A percentile compares a stretch with the other conserved stretches of the same genome.
phyloP scores from a whole-genome alignment of 306 rosid species.

The Castanospermum australe region DNA sequence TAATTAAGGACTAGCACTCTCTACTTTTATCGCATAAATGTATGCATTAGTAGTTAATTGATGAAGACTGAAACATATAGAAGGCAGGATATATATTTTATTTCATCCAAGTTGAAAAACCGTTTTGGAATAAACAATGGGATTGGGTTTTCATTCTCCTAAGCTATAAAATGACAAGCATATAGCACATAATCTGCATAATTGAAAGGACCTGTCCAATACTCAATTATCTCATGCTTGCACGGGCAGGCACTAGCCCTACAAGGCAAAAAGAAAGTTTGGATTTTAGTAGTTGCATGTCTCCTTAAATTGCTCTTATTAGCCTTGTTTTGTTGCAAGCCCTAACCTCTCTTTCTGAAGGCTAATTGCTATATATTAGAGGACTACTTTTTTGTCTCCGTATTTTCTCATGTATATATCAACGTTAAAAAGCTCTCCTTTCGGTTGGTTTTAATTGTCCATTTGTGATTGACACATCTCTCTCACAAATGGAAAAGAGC shows the following conservation, averaged over 20 bases:
- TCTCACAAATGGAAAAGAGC: slow-evolving; percentile 35
- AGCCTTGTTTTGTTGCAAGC: slow-evolving; percentile 46
- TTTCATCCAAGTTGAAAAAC: slow-evolving; percentile 18
- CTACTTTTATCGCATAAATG: background rate
- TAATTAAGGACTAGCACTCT: background rate
- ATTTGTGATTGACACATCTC: slow-evolving; percentile 54
- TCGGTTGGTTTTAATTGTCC: slow-evolving; percentile 44
- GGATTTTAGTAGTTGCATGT: slow-evolving; percentile 53
- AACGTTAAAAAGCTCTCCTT: slow-evolving; percentile 32
- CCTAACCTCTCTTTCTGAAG: slow-evolving; percentile 21
- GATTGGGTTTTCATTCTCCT: slow-evolving; percentile 37
- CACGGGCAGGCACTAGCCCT: slow-evolving; percentile 30
- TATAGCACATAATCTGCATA: slow-evolving; percentile 21
- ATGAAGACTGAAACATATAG: too few relatives aligned
- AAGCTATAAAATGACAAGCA: slow-evolving; percentile 52
- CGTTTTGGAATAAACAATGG: slow-evolving; percentile 27
- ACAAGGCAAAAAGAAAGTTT: slow-evolving; percentile 42
- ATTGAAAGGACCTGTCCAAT: slow-evolving; percentile 36
- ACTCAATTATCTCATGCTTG: slow-evolving; percentile 40
- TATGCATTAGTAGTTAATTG: too few relatives aligned
- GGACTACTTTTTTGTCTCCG: slow-evolving; percentile 38
- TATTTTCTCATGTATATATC: slow-evolving; percentile 27
- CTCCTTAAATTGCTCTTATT: slow-evolving; percentile 52
- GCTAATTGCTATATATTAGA: slow-evolving; percentile 12
- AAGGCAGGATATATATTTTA: too few relatives aligned